Conservation (phyloP, 2,329 filamentous ascomycete species). For the Epichloe coenophiala region DNA sequence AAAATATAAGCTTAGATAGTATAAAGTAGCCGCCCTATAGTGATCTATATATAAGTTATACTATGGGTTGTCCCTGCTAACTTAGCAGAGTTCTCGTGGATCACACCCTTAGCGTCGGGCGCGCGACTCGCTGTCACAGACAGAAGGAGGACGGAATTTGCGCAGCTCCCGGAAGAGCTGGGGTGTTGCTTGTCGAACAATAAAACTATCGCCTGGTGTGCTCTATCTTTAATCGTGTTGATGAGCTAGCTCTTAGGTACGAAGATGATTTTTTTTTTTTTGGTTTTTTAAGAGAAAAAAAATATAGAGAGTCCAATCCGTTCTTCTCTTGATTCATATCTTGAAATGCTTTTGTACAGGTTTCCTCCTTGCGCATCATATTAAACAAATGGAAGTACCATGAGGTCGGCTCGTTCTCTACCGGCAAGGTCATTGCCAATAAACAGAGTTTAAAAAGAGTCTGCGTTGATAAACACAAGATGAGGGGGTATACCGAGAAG, state of each 20-base stretch:
- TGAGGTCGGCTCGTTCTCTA: not conserved
- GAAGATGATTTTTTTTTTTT: not conserved
- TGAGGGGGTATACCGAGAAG: not conserved
- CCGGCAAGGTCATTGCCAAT: not conserved
- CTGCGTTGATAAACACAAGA: not conserved
- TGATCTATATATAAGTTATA: too few relatives aligned
- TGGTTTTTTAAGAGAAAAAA: not conserved
- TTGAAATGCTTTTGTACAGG: not conserved
- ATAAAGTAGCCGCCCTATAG: too few relatives aligned
- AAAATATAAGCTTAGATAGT: too few relatives aligned
- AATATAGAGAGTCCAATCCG: not conserved
- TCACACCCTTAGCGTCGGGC: not conserved
- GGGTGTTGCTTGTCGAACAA: not conserved
- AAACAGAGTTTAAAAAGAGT: not conserved
- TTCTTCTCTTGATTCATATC: not conserved
- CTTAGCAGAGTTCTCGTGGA: too few relatives aligned
- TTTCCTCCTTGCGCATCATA: not conserved
- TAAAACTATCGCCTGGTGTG: not conserved
- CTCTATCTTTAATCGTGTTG: not conserved
- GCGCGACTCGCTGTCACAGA: not conserved
- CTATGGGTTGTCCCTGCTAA: too few relatives aligned
- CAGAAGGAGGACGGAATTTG: not conserved
- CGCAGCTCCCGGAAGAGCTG: not conserved
- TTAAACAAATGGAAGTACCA: constrained; percentile 1
- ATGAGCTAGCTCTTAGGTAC: not conserved